Evolutionary conservation across 2,329 filamentous ascomycete genomes (phyloP), one percentile per base, ranked within the genome.

Genomic region (Sordariomycetes sp.): DNA sequence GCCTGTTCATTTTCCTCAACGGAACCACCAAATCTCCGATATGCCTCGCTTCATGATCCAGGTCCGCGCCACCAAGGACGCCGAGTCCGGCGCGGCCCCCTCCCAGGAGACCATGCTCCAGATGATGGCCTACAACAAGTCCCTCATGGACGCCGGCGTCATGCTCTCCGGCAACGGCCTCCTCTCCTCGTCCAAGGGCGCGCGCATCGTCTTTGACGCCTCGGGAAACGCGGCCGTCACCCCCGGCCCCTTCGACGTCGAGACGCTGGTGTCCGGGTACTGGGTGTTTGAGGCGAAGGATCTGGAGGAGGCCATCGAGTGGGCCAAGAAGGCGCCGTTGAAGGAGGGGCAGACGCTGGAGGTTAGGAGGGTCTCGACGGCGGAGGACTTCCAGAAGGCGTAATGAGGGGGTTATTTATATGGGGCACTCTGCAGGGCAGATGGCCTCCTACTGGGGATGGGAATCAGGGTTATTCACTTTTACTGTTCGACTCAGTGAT

Each of bases 21-120:
- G n/a, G n/a, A n/a, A 32, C 28, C 28, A 32, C 28, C 28, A 32
- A n/a, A 32, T 8, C 28, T 32, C 28, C 28, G 58, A 18, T 50
- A 69, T 69, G 67, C 65, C 65, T 61, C 63, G 62, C 28, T 69
- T 64, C 53, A 68, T 68, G 57, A 62, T 68, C 37, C 64, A 68
- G 58, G 64, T 69, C 64, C 68, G 68, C 54, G 64, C 67, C 46
- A 63, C 64, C 16, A 34, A 60, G 14, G 61, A 63, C 40, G 59
- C 66, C 40, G 68, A 69, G 54, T 58, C 59, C 0, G 59, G 61
- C 11, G 51, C 54, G 1, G 28, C 54, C 14, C 55, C 60, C 5
- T 52, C 62, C n/a, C 32, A 59, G 52, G 61, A 68, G 20, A 59
- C 61, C 0, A 65, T 69, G 37, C 62, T 65, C 25, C 58, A 62